A percentile compares a stretch with the other conserved stretches of the same genome.
These are phyloP conservation scores for Tephrocybe sp. DNA, from an alignment of 768 basidiomycete species.

Conservation along the genomic window DNA sequence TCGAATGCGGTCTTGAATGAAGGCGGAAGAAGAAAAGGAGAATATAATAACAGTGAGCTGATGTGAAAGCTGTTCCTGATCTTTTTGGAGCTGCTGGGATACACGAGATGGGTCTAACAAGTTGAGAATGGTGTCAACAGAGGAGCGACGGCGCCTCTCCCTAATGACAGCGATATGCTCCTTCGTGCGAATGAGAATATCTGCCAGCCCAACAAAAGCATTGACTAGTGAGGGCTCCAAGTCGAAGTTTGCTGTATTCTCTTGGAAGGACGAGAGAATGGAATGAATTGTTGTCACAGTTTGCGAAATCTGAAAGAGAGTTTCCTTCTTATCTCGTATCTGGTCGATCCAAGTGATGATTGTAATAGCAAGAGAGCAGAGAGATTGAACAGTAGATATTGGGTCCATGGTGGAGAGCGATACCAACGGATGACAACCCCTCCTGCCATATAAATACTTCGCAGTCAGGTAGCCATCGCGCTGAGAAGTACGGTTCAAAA, in stretches of 20 bases:
- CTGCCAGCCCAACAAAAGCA: conserved; percentile 17
- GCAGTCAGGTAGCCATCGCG: no score
- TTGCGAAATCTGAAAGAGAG: conserved; percentile 7
- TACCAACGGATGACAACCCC: not conserved
- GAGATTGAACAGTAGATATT: conserved; percentile 12
- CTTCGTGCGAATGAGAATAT: conserved; percentile 16
- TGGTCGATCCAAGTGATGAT: conserved; percentile 18
- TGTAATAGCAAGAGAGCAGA: conserved; percentile 14
- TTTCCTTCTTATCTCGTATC: conserved; percentile 15
- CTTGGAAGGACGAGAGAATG: conserved; percentile 13
- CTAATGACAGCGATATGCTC: conserved; percentile 11
- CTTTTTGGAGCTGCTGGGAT: conserved; percentile 12
- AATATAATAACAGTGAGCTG: conserved; percentile 17
- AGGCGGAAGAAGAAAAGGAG: conserved; percentile 13
- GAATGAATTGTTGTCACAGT: conserved; percentile 12
- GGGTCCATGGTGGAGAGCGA: conserved; percentile 10
- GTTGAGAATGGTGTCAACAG: conserved; percentile 6
- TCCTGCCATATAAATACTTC: not conserved
- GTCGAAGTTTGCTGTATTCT: conserved; percentile 6
- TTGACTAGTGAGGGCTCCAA: conserved; percentile 16
- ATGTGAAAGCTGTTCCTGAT: conserved; percentile 16
- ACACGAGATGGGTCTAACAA: conserved; percentile 13
- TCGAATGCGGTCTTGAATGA: conserved; percentile 8
- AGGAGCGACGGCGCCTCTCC: conserved; percentile 2
- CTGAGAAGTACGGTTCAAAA: not conserved